These are phyloP conservation scores for Euclidium syriacum DNA, from an alignment of 345 rosid species.

Conservation along the genomic window DNA sequence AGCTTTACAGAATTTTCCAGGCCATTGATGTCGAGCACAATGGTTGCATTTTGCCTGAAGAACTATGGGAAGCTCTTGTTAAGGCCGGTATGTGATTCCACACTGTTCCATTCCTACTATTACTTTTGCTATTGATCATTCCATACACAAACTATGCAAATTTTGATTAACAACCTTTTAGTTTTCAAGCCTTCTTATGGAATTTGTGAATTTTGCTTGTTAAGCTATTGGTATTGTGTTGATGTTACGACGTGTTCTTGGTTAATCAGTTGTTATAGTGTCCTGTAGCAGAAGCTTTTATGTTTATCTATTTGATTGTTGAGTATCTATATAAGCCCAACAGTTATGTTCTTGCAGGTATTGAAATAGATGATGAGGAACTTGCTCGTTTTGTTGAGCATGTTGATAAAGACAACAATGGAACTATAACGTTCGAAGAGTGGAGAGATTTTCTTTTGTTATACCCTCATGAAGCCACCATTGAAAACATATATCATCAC, in stretches of 20 bases:
- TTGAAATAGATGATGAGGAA: constrained; percentile 88
- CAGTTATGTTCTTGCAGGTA: constrained; percentile 56
- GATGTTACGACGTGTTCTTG: neutral
- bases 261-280: neutral
- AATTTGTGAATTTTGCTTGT: neutral
- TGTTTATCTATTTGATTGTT: neutral
- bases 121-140: neutral
- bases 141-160: neutral
- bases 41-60: constrained; percentile 95
- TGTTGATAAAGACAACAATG: constrained; percentile 96
- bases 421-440: constrained; percentile 95
- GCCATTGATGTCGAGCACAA: constrained; percentile 79
- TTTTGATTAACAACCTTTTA: neutral
- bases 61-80: constrained; percentile 88
- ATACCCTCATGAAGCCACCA: constrained; percentile 95
- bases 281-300: neutral
- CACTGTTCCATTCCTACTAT: constrained; percentile 10
- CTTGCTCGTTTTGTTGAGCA: constrained; percentile 96
- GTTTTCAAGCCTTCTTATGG: neutral
- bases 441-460: constrained; percentile 98
- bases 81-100: constrained; percentile 57
- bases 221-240: neutral
- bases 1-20: constrained; percentile 69
- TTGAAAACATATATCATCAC: constrained; percentile 89
- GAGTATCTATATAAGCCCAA: constrained; percentile 35